Evolutionary conservation across 169 alveolate species (phyloP).

Genomic region (Hammondia hammondi): DNA sequence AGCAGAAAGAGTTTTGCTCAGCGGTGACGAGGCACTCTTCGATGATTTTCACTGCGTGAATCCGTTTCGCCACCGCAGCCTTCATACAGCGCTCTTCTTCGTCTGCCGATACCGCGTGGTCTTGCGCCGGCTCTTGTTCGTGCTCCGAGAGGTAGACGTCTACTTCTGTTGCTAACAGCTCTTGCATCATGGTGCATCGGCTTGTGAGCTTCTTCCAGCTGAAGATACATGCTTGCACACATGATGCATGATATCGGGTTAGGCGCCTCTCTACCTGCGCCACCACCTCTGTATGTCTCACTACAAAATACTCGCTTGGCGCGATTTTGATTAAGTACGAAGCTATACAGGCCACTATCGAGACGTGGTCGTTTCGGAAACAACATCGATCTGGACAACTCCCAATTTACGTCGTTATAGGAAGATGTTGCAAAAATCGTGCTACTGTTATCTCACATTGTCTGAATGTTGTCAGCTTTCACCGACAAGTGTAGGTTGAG

Average conservation of each 20-base stretch:
- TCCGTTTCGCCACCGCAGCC: background rate
- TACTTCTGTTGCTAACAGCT: conserved; percentile 2
- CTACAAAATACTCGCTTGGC: background rate
- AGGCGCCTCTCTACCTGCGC: background rate
- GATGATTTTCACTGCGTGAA: background rate
- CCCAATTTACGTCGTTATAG: too few relatives aligned
- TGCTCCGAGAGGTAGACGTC: background rate
- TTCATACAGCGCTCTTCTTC: background rate
- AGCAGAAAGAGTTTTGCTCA: background rate
- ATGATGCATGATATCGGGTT: background rate
- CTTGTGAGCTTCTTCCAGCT: conserved; percentile 33
- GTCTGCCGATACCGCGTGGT: background rate
- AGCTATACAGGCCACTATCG: too few relatives aligned
- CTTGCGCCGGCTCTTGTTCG: background rate
- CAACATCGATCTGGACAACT: too few relatives aligned
- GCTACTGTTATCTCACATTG: too few relatives aligned
- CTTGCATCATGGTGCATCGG: conserved; percentile 43
- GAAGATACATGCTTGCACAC: background rate
- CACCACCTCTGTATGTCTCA: background rate
- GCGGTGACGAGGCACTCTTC: conserved; percentile 42
- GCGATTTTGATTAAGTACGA: too few relatives aligned
- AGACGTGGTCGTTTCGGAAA: too few relatives aligned
- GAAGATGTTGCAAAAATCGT: too few relatives aligned
- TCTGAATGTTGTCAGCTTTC: too few relatives aligned
- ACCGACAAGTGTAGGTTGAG: too few relatives aligned